Evolutionary conservation across 2,329 filamentous ascomycete genomes (phyloP), one percentile per base, ranked within the genome.

Genomic region (Sphaerulina vaccinii): DNA sequence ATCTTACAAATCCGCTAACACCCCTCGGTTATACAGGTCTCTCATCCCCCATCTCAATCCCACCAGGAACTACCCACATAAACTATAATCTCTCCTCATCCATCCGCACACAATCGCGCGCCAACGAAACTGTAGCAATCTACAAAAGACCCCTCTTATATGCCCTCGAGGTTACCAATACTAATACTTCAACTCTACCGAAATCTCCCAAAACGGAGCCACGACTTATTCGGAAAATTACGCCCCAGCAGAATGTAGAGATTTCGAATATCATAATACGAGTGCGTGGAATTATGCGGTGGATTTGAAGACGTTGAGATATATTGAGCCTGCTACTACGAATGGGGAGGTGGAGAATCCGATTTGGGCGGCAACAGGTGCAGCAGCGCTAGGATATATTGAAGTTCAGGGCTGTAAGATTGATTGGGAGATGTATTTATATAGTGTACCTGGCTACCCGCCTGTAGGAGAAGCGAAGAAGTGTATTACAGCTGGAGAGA

Each of bases 71-170:
- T 2, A 68, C 67, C 19, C 64, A 52, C 1, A 49, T 75, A 15
- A 63, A 57, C 6, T 71, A 72, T 58, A 62, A 51, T 10, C 62
- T 77, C 13, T 49, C 58, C 3, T 62, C 69, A 9, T 58, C 61
- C 1, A 61, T 73, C 10, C 59, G 64, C 8, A 64, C 70, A 4
- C 62, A 68, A 41, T 54, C 64, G 1, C 69, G 74, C 22, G 73
- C 70, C 18, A 78, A 73, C 56, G 61, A 69, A 44, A 71, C 71
- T 15, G 49, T 72, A 15, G 62, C 68, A 19, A 57, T 73, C 42
- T 62, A 68, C 55, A 55, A 66, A 52, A 69, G 70, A 32, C 58
- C 70, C 10, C 61, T 73, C 15, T 49, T 71, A 21, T 73, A 71
- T 59, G 69, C 70, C 11, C 63, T 72, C 35, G 58, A 68, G 16